Evolutionary conservation across 345 rosid species (phyloP).

Genomic region (Durio zibethinus): DNA sequence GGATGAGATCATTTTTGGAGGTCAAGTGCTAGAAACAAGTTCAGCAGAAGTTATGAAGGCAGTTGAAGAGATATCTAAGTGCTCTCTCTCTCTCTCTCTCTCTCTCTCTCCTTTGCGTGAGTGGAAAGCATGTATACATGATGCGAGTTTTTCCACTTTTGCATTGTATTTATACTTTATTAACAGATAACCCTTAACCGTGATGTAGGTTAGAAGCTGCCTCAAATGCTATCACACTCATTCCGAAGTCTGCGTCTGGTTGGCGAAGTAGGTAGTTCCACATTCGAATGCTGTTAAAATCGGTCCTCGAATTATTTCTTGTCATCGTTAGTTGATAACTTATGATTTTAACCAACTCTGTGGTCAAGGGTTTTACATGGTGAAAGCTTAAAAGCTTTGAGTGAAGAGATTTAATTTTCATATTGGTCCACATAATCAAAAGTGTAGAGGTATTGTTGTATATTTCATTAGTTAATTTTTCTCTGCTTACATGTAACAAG

Average conservation of each 20-base stretch:
- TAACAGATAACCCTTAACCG: neutral
- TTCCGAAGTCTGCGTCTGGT: slow-evolving; percentile 69
- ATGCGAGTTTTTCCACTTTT: neutral
- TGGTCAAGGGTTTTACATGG: neutral
- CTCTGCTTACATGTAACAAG: neutral
- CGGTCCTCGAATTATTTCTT: neutral
- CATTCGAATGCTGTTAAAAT: neutral
- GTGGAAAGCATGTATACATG: neutral
- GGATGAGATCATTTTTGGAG: slow-evolving; percentile 88
- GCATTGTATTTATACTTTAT: neutral
- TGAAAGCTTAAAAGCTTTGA: neutral
- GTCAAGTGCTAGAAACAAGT: slow-evolving; percentile 91
- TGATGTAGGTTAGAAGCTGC: slow-evolving; percentile 77
- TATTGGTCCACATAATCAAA: neutral
- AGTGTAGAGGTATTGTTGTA: neutral
- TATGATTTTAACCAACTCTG: neutral
- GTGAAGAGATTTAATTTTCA: neutral
- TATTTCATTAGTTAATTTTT: neutral
- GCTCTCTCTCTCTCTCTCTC: slow-evolving; percentile 25
- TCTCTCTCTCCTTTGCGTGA: neutral
- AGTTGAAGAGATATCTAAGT: slow-evolving; percentile 88
- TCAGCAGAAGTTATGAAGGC: slow-evolving; percentile 74
- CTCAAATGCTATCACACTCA: slow-evolving; percentile 59
- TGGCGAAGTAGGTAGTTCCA: slow-evolving; percentile 45
- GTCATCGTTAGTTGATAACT: neutral